Evolutionary conservation across 208 protist genomes (phyloP).

Genomic region (Trypanosoma scelopori): DNA sequence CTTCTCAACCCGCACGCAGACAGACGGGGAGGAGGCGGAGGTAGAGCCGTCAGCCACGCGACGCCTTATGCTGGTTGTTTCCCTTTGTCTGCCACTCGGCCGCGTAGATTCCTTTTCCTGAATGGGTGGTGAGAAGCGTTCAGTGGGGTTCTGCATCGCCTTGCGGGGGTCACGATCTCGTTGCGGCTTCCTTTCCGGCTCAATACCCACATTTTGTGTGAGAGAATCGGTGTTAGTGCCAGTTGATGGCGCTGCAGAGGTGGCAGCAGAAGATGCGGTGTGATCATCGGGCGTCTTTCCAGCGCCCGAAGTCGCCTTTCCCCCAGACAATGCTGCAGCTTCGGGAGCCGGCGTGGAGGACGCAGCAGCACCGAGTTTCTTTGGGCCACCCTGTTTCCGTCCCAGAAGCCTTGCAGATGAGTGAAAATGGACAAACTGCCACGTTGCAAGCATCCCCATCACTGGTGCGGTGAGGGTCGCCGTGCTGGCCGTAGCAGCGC

Average conservation of each 20-base stretch:
- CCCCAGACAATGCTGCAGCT: too few species aligned
- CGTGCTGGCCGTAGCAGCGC: background rate
- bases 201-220: too few species aligned
- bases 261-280: background rate
- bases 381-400: slow-evolving; percentile 4
- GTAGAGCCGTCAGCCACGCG: background rate
- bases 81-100: background rate
- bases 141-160: background rate
- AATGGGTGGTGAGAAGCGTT: background rate
- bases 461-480: background rate
- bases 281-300: too few species aligned
- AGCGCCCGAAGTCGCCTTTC: too few species aligned
- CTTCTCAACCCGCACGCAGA: background rate
- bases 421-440: slow-evolving; percentile 3
- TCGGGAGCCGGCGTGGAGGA: background rate
- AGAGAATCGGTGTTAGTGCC: too few species aligned
- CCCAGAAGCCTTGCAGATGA: slow-evolving; percentile 23
- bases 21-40: background rate
- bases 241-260: background rate
- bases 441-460: background rate
- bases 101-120: background rate
- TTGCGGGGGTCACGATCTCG: background rate
- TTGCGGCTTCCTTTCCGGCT: background rate
- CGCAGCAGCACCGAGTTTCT: slow-evolving; percentile 6
- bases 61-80: too few species aligned